Evolutionary conservation across 2,329 filamentous ascomycete species (phyloP).

Genomic region (Cladobotryum mycophilum): DNA sequence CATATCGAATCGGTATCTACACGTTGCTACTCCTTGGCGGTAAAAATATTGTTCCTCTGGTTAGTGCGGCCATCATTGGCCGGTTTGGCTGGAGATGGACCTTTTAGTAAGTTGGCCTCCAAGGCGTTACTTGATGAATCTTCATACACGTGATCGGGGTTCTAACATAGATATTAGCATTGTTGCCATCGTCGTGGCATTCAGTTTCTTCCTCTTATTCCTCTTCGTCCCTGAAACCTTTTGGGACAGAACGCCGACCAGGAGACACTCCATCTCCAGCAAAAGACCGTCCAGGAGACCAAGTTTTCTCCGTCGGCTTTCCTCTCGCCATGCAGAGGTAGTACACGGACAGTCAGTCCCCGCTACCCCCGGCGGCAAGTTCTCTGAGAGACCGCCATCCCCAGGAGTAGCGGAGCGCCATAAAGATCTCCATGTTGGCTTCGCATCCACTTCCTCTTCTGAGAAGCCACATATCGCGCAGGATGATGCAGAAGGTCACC

Average conservation of each 20-base stretch:
- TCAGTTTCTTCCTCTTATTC: conserved; percentile 67
- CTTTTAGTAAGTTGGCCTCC: conserved; percentile 57
- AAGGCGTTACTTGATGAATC: too few relatives aligned
- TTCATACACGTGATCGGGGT: too few relatives aligned
- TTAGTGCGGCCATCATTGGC: conserved; percentile 80
- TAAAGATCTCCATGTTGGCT: conserved; percentile 27
- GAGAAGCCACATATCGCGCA: not conserved
- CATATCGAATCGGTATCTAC: conserved; percentile 89
- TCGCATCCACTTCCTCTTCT: conserved; percentile 16
- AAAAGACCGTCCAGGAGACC: conserved; percentile 35
- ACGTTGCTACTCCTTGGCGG: conserved; percentile 81
- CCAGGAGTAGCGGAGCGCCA: conserved; percentile 17
- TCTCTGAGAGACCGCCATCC: conserved; percentile 11
- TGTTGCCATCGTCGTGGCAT: conserved; percentile 70
- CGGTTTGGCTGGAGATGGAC: conserved; percentile 81
- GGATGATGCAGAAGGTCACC: not conserved
- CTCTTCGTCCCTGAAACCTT: conserved; percentile 93
- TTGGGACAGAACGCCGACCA: conserved; percentile 74
- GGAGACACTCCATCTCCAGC: conserved; percentile 32
- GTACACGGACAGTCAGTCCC: conserved; percentile 10
- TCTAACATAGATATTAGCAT: conserved; percentile 46
- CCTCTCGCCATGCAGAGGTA: conserved; percentile 32
- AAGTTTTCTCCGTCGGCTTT: conserved; percentile 42
- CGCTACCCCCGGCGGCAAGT: conserved; percentile 1
- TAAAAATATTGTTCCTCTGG: conserved; percentile 83